These are phyloP conservation scores for Naganishia kalamii DNA, from an alignment of 768 basidiomycete genomes.

Conservation along the genomic window DNA sequence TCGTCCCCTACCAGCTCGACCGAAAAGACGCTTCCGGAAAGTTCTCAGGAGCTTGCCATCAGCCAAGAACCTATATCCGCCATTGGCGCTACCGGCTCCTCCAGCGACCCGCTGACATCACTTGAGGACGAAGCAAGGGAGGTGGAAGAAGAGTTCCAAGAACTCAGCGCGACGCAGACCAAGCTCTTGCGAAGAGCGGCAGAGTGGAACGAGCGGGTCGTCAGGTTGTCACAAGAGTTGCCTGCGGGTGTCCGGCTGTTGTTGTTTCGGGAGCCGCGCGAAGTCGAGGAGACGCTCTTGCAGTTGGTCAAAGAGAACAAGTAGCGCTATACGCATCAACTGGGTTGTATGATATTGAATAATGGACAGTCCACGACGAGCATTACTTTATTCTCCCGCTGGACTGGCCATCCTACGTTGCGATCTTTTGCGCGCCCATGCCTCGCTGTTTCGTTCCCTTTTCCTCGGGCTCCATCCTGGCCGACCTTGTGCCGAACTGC, in stretches of 20 bases:
- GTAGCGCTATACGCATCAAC: background rate
- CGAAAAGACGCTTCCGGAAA: background rate
- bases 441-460: conserved; percentile 16
- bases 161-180: conserved; percentile 18
- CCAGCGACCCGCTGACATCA: background rate
- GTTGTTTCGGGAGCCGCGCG: conserved; percentile 19
- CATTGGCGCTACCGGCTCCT: background rate
- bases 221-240: background rate
- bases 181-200: conserved; percentile 18
- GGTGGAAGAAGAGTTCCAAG: conserved; percentile 15
- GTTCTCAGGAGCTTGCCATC: background rate
- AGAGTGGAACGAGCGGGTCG: conserved; percentile 21
- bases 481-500: conserved; percentile 61
- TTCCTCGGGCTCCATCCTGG: conserved; percentile 35
- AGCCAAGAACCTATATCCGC: background rate
- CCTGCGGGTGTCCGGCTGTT: conserved; percentile 11
- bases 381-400: no score
- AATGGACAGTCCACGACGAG: no score
- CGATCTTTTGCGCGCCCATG: conserved; percentile 18
- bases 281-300: conserved; percentile 18
- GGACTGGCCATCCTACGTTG: no score
- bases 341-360: background rate
- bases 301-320: background rate
- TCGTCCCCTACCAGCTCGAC: background rate
- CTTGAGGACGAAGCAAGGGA: conserved; percentile 13